Conservation (phyloP, 2,329 filamentous ascomycete species). For the Colletotrichum camelliae region DNA sequence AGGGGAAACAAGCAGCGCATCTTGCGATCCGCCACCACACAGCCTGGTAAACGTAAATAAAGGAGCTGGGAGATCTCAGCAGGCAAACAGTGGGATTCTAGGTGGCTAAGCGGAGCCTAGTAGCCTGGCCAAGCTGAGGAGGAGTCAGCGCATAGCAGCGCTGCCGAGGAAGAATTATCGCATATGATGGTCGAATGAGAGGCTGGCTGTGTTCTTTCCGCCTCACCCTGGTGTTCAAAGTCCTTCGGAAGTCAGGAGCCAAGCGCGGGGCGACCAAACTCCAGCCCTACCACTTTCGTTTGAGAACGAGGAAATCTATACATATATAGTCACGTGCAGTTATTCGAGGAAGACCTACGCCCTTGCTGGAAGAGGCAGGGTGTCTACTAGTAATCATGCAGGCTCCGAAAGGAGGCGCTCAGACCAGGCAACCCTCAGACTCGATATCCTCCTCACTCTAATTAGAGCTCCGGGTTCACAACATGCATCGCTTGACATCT, state of each 20-base stretch:
- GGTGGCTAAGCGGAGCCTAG: no score
- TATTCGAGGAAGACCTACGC: no score
- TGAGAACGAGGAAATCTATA: no score
- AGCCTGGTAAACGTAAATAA: neutral
- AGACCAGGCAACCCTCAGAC: neutral
- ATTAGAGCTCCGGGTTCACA: neutral
- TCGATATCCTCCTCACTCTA: neutral
- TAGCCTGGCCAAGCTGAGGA: neutral
- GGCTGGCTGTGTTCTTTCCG: neutral
- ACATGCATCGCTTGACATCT: neutral
- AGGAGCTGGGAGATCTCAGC: no score
- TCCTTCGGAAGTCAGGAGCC: no score
- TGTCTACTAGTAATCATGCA: neutral
- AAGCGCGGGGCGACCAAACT: no score
- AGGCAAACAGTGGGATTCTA: no score
- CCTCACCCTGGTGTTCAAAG: no score
- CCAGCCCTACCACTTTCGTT: no score
- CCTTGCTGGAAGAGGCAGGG: no score
- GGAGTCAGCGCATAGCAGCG: neutral
- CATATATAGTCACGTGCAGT: no score
- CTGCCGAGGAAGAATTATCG: neutral
- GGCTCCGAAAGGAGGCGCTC: neutral
- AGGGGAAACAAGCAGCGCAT: neutral
- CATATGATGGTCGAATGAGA: neutral
- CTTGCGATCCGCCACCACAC: neutral